Conservation (phyloP, 1,284 basidiomycete species). For the Amylostereum chailletii region DNA sequence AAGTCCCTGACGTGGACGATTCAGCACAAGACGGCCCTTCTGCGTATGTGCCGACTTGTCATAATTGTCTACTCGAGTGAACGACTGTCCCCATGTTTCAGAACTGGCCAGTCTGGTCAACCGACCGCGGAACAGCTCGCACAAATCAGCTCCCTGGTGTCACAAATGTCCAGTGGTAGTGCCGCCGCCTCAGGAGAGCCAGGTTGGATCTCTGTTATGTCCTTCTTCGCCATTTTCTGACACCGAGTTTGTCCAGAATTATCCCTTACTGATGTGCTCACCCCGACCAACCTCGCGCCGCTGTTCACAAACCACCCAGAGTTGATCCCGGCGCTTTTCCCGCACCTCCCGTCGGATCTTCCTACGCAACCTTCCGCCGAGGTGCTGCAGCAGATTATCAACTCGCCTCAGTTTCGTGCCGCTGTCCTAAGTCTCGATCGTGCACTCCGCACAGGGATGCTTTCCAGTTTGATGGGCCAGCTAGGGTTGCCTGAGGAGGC, state of each 20-base stretch:
- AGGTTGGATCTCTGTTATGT: constrained; percentile 6
- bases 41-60: constrained; percentile 17
- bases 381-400: constrained; percentile 44
- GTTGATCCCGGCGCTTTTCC: constrained; percentile 60
- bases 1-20: not conserved
- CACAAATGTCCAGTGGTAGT: constrained; percentile 13
- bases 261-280: constrained; percentile 65
- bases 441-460: constrained; percentile 65
- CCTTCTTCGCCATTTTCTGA: not conserved
- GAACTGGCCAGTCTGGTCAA: constrained; percentile 16
- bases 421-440: constrained; percentile 67
- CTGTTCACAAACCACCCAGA: constrained; percentile 61
- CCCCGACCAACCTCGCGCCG: constrained; percentile 58
- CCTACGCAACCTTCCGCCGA: constrained; percentile 58
- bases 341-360: constrained; percentile 68
- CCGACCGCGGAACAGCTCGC: constrained; percentile 50
- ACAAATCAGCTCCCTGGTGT: constrained; percentile 33
- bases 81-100: not conserved
- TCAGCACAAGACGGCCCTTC: no score
- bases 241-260: constrained; percentile 33
- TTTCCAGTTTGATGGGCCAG: constrained; percentile 62
- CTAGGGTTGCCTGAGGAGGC: constrained; percentile 75
- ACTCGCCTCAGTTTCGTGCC: constrained; percentile 49
- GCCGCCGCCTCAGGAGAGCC: constrained; percentile 8
- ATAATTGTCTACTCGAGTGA: not conserved